Percentiles rank a stretch among this genome's conserved stretches.
phyloP scores from a whole-genome alignment of 78 protist species.

The Dictyostelium firmibasis region DNA sequence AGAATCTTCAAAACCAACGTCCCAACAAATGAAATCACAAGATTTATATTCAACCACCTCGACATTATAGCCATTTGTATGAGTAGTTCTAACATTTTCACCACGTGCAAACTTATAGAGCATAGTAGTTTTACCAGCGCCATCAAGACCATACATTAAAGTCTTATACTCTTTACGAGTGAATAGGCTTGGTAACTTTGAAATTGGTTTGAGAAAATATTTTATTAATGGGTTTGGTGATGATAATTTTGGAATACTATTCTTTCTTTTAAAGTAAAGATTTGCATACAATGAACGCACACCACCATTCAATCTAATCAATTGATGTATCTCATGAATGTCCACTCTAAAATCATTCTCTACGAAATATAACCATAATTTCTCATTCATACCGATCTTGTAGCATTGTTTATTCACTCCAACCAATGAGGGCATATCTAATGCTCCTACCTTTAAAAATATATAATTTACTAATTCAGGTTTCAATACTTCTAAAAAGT shows the following conservation, averaged over 20 bases:
- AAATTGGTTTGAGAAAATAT: conserved; percentile 36
- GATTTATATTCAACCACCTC: conserved; percentile 82
- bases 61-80: conserved; percentile 90
- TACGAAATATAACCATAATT: conserved; percentile 48
- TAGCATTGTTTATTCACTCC: conserved; percentile 23
- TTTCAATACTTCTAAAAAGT: conserved; percentile 32
- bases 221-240: conserved; percentile 57
- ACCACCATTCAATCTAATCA: conserved; percentile 36
- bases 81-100: conserved; percentile 81
- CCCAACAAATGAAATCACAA: conserved; percentile 79
- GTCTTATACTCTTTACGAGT: conserved; percentile 91
- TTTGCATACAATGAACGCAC: conserved; percentile 63
- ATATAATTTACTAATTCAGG: conserved; percentile 45
- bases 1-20: conserved; percentile 35
- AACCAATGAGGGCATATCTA: not conserved
- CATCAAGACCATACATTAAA: conserved; percentile 96
- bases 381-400: conserved; percentile 60
- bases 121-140: conserved; percentile 91
- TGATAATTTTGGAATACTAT: not conserved
- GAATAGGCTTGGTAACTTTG: conserved; percentile 34
- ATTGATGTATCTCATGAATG: not conserved
- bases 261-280: conserved; percentile 26
- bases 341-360: conserved; percentile 40
- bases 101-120: conserved; percentile 88
- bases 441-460: conserved; percentile 62